Conservation (phyloP, 768 basidiomycete genomes). For the Termitomyces sp. region DNA sequence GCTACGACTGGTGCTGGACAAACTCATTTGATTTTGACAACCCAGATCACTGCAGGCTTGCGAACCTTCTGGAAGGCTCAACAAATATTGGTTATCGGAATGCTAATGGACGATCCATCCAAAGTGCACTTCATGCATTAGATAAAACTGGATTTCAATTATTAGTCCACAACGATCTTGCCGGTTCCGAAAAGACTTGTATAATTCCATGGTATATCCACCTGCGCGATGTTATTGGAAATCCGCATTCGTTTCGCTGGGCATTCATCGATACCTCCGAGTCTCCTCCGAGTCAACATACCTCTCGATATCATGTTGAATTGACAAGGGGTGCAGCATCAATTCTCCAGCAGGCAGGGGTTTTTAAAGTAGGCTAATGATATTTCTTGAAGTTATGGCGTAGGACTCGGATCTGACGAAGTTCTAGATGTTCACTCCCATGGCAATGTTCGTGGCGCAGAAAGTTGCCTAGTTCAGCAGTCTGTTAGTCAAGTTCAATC, state of each 20-base stretch:
- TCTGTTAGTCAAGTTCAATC: too few relatives aligned
- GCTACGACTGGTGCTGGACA: not conserved
- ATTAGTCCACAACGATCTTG: not conserved
- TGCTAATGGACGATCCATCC: not conserved
- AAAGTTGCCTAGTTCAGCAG: too few relatives aligned
- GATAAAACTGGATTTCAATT: not conserved
- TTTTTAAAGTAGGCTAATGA: too few relatives aligned
- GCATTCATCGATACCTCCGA: not conserved
- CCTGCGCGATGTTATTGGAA: not conserved
- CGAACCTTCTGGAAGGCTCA: not conserved
- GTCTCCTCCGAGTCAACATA: not conserved
- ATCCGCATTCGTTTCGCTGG: not conserved
- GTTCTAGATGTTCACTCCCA: too few relatives aligned
- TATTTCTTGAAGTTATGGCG: too few relatives aligned
- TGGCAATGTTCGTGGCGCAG: too few relatives aligned
- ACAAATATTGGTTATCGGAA: not conserved
- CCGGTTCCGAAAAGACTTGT: not conserved
- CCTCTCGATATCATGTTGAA: not conserved
- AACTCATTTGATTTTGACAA: not conserved
- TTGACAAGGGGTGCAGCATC: too few relatives aligned
- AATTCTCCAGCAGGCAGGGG: too few relatives aligned
- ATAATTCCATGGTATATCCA: not conserved
- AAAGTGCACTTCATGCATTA: not conserved
- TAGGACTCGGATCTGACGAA: too few relatives aligned
- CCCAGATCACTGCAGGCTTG: not conserved